These are phyloP conservation scores for Halophytophthora polymorphica DNA, from an alignment of 352 stramenopile genomes.

Conservation along the genomic window DNA sequence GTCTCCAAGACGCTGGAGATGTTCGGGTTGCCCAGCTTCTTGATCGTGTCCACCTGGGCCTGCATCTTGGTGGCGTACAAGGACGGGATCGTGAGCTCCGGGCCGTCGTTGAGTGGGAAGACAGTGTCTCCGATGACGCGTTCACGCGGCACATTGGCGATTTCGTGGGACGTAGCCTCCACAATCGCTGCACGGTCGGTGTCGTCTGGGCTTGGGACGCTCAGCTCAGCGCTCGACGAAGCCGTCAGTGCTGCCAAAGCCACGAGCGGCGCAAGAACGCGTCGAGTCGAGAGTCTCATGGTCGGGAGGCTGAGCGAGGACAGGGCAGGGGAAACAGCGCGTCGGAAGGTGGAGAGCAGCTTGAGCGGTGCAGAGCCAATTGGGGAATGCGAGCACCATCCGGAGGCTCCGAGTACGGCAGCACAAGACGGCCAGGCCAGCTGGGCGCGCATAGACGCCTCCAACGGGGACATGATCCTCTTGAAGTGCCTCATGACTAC, in stretches of 20 bases:
- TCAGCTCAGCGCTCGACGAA: conserved; percentile 7
- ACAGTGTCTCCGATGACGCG: conserved; percentile 20
- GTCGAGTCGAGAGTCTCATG: too few species aligned
- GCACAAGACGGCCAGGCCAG: neutral
- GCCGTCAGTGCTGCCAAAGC: conserved; percentile 2
- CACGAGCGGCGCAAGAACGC: neutral
- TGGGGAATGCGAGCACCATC: too few species aligned
- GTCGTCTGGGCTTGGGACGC: conserved; percentile 12
- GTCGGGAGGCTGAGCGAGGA: too few species aligned
- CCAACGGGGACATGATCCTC: too few species aligned
- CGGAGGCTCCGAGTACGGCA: neutral
- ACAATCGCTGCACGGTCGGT: conserved; percentile 7
- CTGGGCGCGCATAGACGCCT: conserved; percentile 6
- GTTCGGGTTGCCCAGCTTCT: conserved; percentile 19
- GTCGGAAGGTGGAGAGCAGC: too few species aligned
- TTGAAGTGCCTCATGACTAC: too few species aligned
- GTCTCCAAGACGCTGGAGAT: conserved; percentile 9
- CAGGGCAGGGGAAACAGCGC: too few species aligned
- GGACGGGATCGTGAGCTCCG: conserved; percentile 16
- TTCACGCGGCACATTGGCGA: conserved; percentile 20
- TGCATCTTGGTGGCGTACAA: conserved; percentile 24
- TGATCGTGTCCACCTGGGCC: conserved; percentile 14
- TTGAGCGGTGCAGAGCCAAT: too few species aligned
- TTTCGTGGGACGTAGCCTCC: conserved; percentile 17
- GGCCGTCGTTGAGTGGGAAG: conserved; percentile 21